Conservation (phyloP, 2,329 filamentous ascomycete genomes). For the Alternaria consortialis region DNA sequence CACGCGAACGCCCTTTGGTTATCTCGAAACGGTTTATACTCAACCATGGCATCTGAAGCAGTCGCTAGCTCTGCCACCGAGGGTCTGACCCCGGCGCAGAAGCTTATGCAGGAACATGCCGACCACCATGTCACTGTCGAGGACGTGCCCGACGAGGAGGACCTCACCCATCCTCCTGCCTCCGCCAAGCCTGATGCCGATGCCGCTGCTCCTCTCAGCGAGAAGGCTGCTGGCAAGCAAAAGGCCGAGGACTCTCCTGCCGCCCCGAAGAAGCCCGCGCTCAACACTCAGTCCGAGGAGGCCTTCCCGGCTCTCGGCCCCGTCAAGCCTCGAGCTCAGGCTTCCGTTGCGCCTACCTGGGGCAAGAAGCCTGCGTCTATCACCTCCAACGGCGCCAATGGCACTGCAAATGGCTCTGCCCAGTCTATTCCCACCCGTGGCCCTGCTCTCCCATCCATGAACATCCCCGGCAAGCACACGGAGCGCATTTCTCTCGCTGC, state of each 20-base stretch:
- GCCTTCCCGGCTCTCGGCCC: constrained; percentile 90
- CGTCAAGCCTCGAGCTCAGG: constrained; percentile 68
- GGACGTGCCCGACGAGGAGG: constrained; percentile 82
- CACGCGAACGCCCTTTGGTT: constrained; percentile 49
- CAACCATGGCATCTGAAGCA: constrained; percentile 51
- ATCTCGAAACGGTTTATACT: constrained; percentile 51
- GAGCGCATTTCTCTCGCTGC: constrained; percentile 79
- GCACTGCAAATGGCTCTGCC: constrained; percentile 62
- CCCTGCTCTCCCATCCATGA: constrained; percentile 67
- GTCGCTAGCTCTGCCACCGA: constrained; percentile 46
- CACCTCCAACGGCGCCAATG: constrained; percentile 57
- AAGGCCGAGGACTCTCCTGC: constrained; percentile 62
- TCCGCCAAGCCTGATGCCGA: constrained; percentile 51
- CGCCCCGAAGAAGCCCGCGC: constrained; percentile 47
- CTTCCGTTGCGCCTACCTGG: constrained; percentile 77
- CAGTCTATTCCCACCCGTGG: constrained; percentile 48
- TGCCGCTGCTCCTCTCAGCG: constrained; percentile 56
- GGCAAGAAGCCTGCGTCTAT: constrained; percentile 69
- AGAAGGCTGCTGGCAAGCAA: constrained; percentile 75
- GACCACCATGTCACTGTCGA: constrained; percentile 76
- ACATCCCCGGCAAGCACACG: constrained; percentile 82
- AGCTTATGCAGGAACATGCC: constrained; percentile 70
- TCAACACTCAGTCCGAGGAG: constrained; percentile 90
- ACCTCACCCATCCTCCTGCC: constrained; percentile 66
- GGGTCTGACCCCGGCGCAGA: constrained; percentile 60